phyloP scores from a whole-genome alignment of 2,329 filamentous ascomycete species.

The Ceratocystis huliohia region DNA sequence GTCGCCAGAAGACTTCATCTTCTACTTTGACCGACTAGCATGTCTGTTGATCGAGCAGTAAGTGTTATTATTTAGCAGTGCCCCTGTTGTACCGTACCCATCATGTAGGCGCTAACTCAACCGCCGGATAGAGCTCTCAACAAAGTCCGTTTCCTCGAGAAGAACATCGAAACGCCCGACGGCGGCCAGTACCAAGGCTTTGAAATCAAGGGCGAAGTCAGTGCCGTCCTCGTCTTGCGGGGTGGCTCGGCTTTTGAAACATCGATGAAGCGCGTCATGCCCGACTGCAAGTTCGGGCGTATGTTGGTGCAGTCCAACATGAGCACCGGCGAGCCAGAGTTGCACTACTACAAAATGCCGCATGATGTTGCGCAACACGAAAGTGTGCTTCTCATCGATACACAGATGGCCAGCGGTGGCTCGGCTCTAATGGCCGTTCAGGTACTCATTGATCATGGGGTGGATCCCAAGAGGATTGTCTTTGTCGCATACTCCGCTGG shows the following conservation, averaged over 20 bases:
- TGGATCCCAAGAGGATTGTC: conserved; percentile 70
- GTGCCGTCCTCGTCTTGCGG: conserved; percentile 76
- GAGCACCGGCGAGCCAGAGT: conserved; percentile 75
- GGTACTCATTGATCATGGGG: conserved; percentile 89
- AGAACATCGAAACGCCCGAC: conserved; percentile 56
- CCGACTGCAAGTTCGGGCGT: conserved; percentile 80
- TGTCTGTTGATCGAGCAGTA: conserved; percentile 72
- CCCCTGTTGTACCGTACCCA: conserved; percentile 67
- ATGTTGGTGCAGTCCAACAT: conserved; percentile 83
- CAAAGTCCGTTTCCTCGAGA: conserved; percentile 55
- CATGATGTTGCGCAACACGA: conserved; percentile 60
- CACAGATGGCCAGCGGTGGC: conserved; percentile 89
- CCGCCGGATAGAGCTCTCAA: conserved; percentile 53
- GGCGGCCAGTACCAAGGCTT: conserved; percentile 60
- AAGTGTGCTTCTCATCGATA: conserved; percentile 74
- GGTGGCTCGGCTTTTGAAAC: conserved; percentile 82
- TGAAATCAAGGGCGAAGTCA: conserved; percentile 56
- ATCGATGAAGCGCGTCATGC: conserved; percentile 77
- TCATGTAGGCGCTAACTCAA: conserved; percentile 24
- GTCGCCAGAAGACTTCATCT: conserved; percentile 79
- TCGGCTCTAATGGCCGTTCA: conserved; percentile 84
- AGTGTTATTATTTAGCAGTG: conserved; percentile 32
- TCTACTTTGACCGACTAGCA: conserved; percentile 86
- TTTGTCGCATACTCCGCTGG: conserved; percentile 89
- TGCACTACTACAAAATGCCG: conserved; percentile 78